Evolutionary conservation across 2,329 filamentous ascomycete species (phyloP).

Genomic region (Claviceps spartinae): DNA sequence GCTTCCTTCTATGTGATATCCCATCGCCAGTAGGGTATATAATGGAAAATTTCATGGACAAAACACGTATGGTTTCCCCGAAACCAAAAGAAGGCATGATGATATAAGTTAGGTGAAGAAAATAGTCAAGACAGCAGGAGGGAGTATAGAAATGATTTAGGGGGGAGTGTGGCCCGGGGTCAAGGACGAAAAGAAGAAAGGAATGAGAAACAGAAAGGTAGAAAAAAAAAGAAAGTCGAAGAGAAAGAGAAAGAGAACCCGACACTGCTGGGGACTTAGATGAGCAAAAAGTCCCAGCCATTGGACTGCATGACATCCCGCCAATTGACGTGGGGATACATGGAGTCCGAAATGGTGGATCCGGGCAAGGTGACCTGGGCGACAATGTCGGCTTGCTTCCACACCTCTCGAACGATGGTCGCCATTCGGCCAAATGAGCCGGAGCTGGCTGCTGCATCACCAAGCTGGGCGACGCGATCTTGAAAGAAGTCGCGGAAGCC

Average conservation of each 20-base stretch:
- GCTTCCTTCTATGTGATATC: slow-evolving; percentile 22
- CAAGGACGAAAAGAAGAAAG: slow-evolving; percentile 9
- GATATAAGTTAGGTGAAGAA: no score
- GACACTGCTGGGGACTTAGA: slow-evolving; percentile 35
- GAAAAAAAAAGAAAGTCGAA: slow-evolving; percentile 10
- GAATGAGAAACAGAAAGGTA: background rate
- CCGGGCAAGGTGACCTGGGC: slow-evolving; percentile 22
- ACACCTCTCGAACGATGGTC: slow-evolving; percentile 68
- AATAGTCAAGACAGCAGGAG: no score
- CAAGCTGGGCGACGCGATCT: slow-evolving; percentile 60
- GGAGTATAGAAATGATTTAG: background rate
- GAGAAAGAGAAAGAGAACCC: slow-evolving; percentile 9
- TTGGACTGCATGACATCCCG: slow-evolving; percentile 85
- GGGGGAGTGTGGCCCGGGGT: background rate
- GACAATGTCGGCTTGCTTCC: slow-evolving; percentile 58
- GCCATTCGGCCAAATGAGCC: slow-evolving; percentile 79
- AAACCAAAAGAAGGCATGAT: background rate
- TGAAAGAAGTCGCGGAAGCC: slow-evolving; percentile 66
- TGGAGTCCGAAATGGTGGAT: slow-evolving; percentile 21
- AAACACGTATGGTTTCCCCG: slow-evolving; percentile 4
- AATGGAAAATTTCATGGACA: slow-evolving; percentile 5
- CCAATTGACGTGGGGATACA: slow-evolving; percentile 71
- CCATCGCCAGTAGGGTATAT: slow-evolving; percentile 21
- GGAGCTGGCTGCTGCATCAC: slow-evolving; percentile 62
- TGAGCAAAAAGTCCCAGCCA: slow-evolving; percentile 84